These are phyloP conservation scores for Xylaria sp. DNA, from an alignment of 2,329 filamentous ascomycete species.

Conservation along the genomic window DNA sequence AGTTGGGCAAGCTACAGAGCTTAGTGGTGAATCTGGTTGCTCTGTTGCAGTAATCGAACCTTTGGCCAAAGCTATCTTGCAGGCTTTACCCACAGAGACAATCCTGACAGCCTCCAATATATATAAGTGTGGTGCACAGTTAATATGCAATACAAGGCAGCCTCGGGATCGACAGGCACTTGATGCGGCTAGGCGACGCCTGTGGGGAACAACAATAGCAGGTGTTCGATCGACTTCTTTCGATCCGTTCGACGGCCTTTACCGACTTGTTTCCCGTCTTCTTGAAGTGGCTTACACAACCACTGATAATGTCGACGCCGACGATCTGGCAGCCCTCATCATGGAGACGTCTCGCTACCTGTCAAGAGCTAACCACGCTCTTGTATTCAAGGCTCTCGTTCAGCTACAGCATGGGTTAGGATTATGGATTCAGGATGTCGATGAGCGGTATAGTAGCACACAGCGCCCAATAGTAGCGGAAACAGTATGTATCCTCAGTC, in stretches of 20 bases:
- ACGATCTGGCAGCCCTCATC: conserved; percentile 54
- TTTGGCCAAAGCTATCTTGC: conserved; percentile 62
- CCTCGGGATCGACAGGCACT: conserved; percentile 67
- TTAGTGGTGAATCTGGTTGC: conserved; percentile 71
- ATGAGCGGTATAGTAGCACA: conserved; percentile 49
- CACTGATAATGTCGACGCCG: conserved; percentile 46
- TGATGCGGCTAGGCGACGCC: conserved; percentile 66
- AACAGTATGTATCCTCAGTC: conserved; percentile 55
- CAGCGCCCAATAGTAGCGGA: conserved; percentile 49
- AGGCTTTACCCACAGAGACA: conserved; percentile 38
- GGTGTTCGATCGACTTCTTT: conserved; percentile 51
- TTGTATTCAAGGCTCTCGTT: conserved; percentile 61
- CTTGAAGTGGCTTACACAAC: conserved; percentile 61
- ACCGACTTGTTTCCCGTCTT: conserved; percentile 61
- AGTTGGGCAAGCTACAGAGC: conserved; percentile 60
- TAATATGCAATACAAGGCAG: conserved; percentile 56
- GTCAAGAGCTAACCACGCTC: conserved; percentile 52
- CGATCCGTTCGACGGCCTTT: conserved; percentile 71
- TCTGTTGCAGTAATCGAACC: conserved; percentile 74
- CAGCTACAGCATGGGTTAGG: conserved; percentile 67
- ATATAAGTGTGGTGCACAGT: conserved; percentile 47
- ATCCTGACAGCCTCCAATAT: conserved; percentile 34
- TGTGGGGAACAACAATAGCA: conserved; percentile 64
- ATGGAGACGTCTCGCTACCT: conserved; percentile 60
- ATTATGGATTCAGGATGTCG: conserved; percentile 67